Percentiles rank a stretch among this genome's conserved stretches.
These are phyloP conservation scores for Aspergillus japonicus DNA, from an alignment of 2,329 filamentous ascomycete species.

Conservation along the genomic window DNA sequence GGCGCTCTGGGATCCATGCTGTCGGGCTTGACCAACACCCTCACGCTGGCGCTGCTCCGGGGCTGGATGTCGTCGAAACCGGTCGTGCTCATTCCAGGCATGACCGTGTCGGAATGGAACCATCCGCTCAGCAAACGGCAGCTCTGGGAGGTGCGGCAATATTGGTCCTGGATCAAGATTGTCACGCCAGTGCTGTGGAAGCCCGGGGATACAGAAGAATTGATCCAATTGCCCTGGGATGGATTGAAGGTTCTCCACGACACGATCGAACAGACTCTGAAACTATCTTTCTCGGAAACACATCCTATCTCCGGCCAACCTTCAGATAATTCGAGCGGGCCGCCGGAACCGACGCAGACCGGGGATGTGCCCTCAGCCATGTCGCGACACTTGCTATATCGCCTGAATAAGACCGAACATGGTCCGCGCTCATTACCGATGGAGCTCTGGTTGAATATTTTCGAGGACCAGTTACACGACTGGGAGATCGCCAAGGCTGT, in stretches of 20 bases:
- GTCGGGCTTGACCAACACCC: conserved; percentile 74
- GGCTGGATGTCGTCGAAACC: conserved; percentile 87
- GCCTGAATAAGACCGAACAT: conserved; percentile 19
- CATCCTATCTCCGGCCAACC: background rate
- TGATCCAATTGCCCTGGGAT: conserved; percentile 52
- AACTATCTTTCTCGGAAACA: conserved; percentile 18
- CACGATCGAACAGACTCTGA: conserved; percentile 28
- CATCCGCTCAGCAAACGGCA: conserved; percentile 87
- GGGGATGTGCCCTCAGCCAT: conserved; percentile 34
- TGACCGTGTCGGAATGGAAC: conserved; percentile 87
- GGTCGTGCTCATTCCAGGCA: conserved; percentile 79
- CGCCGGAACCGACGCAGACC: conserved; percentile 47
- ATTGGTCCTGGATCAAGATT: conserved; percentile 84
- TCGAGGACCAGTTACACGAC: conserved; percentile 74
- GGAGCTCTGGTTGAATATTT: conserved; percentile 86
- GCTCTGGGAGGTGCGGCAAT: conserved; percentile 74
- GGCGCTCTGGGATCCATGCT: conserved; percentile 86
- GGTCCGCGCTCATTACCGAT: conserved; percentile 60
- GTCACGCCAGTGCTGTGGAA: conserved; percentile 80
- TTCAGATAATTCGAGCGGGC: conserved; percentile 7
- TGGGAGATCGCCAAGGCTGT: conserved; percentile 87
- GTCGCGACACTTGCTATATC: conserved; percentile 24
- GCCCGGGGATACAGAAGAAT: conserved; percentile 60
- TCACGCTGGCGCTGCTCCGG: conserved; percentile 76
- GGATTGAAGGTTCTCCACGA: conserved; percentile 39